Evolutionary conservation across 768 basidiomycete species (phyloP), one percentile per base, ranked within the genome.

Genomic region (Trametes punicea): DNA sequence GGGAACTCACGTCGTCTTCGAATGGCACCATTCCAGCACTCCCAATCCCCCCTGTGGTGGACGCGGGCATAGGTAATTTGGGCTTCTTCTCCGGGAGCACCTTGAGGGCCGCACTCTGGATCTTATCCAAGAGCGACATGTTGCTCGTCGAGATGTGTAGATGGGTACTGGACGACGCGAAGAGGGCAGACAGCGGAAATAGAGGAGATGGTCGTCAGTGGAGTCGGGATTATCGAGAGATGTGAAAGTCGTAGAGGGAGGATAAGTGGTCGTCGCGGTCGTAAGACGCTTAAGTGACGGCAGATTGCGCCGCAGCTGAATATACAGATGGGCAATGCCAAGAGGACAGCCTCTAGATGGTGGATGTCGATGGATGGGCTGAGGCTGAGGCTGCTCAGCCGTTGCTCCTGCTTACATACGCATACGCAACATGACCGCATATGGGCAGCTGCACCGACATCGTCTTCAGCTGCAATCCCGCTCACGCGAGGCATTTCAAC

Each of bases 1-100:
- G 54, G 25, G 13, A 6, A 77, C 88, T 79, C 71, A 90, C 89
- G 70, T 91, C 84, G 68, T 90, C 87, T 49, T 87, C 80, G 58
- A 82, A 81, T 38, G 76, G 77, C 11, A 81, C 79, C 69, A 82
- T 79, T 15, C 66, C 62, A 4, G 83, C 85, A 67, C 78, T 76
- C 21, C 79, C 81, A 30, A 66, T 72, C 21, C 83, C 85, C 5
- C 87, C 86, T 42, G 79, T 79, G 26, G 76, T 73, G 47, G 77
- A 73, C 27, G 68, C 68, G 41, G 80, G 69, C 34, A 69, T 52
- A 2, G 72, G 75, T 60, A 63, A 56, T 7, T 63, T 51, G 10
- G 51, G 48, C 26, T 64, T 64, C 74, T 79, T 59, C 70, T 70
- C 73, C 29, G 83, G 82, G 1, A 78, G 64, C 38, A 84, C 62